A percentile compares a stretch with the other conserved stretches of the same genome.
phyloP scores from a whole-genome alignment of 23 red algal species.

The Cyanidioschyzon merolae region DNA sequence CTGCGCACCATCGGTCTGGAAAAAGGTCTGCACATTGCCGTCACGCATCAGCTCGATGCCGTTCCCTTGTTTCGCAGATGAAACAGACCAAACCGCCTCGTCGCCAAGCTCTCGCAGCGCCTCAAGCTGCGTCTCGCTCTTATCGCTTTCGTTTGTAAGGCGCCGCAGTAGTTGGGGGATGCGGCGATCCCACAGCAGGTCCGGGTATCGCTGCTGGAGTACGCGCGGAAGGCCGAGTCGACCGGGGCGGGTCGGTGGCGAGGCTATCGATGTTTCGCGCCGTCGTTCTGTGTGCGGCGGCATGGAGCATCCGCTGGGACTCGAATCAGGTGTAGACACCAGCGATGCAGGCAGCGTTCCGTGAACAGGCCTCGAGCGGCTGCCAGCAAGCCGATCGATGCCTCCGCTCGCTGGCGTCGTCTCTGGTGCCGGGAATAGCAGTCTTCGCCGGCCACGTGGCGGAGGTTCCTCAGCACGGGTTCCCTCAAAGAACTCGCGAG shows the following conservation, averaged over 20 bases:
- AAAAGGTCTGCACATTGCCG: conserved; percentile 26
- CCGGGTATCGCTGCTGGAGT: background rate
- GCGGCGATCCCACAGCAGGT: background rate
- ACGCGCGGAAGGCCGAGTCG: background rate
- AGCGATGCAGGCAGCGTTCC: too few relatives aligned
- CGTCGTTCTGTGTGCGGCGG: background rate
- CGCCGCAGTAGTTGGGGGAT: background rate
- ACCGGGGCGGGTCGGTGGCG: background rate
- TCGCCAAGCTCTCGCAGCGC: conserved; percentile 12
- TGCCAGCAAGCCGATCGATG: too few relatives aligned
- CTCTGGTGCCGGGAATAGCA: background rate
- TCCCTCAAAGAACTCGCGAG: background rate
- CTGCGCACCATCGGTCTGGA: conserved; percentile 18
- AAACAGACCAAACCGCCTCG: conserved; percentile 22
- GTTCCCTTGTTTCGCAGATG: conserved; percentile 23
- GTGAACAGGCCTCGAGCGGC: too few relatives aligned
- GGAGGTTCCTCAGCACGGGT: conserved; percentile 11
- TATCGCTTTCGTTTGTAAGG: background rate
- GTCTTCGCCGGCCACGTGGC: conserved; percentile 3
- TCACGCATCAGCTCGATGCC: conserved; percentile 29
- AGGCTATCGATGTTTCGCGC: background rate
- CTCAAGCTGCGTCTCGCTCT: background rate
- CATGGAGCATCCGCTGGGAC: too few relatives aligned
- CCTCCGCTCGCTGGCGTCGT: too few relatives aligned
- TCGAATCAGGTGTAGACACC: too few relatives aligned